Percentiles rank a stretch among this genome's conserved stretches.
Evolutionary conservation across 2,329 filamentous ascomycete species (phyloP).

Genomic region (Colletotrichum tropicale): DNA sequence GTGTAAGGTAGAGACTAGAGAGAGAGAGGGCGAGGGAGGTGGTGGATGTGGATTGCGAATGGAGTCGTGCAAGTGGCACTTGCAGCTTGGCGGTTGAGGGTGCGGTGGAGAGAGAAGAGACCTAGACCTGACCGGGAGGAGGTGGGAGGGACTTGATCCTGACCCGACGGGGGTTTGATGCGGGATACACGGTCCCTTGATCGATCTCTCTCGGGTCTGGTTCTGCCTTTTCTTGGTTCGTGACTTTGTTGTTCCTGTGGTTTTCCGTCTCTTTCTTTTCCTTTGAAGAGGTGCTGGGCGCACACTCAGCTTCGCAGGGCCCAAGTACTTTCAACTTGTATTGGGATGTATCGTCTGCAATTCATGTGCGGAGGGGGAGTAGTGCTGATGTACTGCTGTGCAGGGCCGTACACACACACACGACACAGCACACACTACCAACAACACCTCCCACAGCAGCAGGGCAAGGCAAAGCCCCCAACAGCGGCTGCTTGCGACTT

Average conservation of each 20-base stretch:
- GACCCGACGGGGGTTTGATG: background rate
- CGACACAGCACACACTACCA: background rate
- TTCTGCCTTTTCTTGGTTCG: background rate
- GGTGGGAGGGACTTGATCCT: background rate
- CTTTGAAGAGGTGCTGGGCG: background rate
- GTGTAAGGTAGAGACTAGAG: background rate
- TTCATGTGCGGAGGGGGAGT: background rate
- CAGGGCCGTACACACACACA: background rate
- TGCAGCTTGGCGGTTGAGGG: conserved; percentile 1
- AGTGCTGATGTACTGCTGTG: background rate
- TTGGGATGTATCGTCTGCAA: background rate
- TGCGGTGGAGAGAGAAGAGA: background rate
- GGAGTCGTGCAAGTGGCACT: conserved; percentile 12
- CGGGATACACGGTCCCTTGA: background rate
- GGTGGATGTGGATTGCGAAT: conserved; percentile 14
- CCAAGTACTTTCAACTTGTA: background rate
- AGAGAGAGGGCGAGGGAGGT: background rate
- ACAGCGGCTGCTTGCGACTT: background rate
- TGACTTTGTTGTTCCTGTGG: background rate
- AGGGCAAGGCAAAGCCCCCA: background rate
- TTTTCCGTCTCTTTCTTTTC: background rate
- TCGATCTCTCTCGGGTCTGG: background rate
- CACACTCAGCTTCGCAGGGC: conserved; percentile 1
- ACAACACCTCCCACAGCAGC: background rate
- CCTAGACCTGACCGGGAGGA: background rate